Evolutionary conservation across 2,329 filamentous ascomycete genomes (phyloP).

Genomic region (Clarireedia hainanense): DNA sequence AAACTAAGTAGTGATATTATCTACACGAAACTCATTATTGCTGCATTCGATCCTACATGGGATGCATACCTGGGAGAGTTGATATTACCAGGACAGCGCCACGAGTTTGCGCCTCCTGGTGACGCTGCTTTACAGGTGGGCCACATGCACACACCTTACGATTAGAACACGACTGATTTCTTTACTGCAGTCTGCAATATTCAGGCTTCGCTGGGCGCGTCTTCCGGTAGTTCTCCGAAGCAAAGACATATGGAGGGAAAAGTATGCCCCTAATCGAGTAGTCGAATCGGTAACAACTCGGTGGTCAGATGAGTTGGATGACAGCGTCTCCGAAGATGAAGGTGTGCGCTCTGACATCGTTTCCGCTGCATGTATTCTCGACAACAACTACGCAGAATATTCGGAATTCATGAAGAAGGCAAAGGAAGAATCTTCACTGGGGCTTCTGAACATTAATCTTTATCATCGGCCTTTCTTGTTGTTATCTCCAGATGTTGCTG

Average conservation of each 20-base stretch:
- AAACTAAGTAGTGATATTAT: constrained; percentile 24
- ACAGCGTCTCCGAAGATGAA: not conserved
- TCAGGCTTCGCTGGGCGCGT: constrained; percentile 26
- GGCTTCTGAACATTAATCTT: not conserved
- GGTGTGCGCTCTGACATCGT: not conserved
- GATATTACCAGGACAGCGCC: not conserved
- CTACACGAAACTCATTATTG: constrained; percentile 20
- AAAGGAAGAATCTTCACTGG: not conserved
- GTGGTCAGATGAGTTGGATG: not conserved
- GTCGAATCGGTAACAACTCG: not conserved
- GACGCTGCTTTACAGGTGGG: constrained; percentile 8
- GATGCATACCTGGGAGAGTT: constrained; percentile 8
- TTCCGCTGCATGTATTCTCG: not conserved
- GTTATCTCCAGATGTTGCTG: constrained; percentile 11
- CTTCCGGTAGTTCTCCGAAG: constrained; percentile 19
- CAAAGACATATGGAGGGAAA: constrained; percentile 21
- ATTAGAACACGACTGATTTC: not conserved
- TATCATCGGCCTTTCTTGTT: not conserved
- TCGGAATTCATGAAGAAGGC: not conserved
- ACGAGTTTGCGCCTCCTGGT: not conserved
- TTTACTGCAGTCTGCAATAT: constrained; percentile 16
- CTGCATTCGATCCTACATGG: constrained; percentile 25
- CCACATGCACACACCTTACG: not conserved
- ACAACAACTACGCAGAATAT: not conserved
- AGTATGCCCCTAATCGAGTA: constrained; percentile 1